A percentile compares a stretch with the other conserved stretches of the same genome.
Evolutionary conservation across 257 asterid species (phyloP).

Genomic region (Nicotiana tomentosiformis): DNA sequence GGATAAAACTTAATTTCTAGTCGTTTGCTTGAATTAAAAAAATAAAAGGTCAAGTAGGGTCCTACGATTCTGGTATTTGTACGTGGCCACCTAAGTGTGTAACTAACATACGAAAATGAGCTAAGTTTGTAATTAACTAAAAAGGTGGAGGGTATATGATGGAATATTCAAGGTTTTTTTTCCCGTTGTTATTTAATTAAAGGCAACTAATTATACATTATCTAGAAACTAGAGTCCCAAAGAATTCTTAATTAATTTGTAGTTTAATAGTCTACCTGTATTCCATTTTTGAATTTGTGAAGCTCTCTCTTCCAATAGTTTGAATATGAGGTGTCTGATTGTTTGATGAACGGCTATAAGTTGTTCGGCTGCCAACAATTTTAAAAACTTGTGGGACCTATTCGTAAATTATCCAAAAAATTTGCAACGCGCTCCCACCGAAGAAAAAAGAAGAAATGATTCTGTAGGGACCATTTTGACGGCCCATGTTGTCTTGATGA

Average conservation of each 20-base stretch:
- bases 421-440: constrained; percentile 1
- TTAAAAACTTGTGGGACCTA: neutral
- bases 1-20: neutral
- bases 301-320: constrained; percentile 12
- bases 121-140: neutral
- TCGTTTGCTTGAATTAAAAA: neutral
- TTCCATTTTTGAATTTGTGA: neutral
- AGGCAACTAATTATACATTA: neutral
- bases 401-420: neutral
- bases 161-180: neutral
- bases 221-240: neutral
- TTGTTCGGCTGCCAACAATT: constrained; percentile 13
- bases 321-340: constrained; percentile 48
- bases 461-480: neutral
- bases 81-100: neutral
- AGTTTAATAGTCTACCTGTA: neutral
- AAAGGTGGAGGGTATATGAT: neutral
- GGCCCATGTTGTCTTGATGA: neutral
- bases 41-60: neutral
- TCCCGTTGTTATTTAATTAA: neutral
- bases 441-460: neutral
- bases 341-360: constrained; percentile 42
- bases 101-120: neutral
- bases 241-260: neutral
- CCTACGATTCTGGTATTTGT: neutral